Percentiles rank a stretch among this genome's conserved stretches.
Evolutionary conservation across 106 monocot genomes (phyloP).

Genomic region (Dendrobium officinale): DNA sequence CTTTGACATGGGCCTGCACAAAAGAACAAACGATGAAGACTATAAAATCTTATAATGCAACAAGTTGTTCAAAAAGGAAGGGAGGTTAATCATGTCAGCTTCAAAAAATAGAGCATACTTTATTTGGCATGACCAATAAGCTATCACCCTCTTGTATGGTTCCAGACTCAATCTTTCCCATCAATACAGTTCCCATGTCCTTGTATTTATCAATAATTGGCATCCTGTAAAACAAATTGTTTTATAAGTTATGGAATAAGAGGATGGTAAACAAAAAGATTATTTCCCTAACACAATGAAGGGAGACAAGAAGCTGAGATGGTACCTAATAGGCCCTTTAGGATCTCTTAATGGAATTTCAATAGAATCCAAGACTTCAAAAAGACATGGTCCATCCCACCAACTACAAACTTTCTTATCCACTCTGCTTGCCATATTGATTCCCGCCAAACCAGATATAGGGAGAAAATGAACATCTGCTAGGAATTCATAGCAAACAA

Average conservation of each 20-base stretch:
- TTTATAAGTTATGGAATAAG: background rate
- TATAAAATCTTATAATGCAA: background rate
- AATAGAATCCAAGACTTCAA: conserved; percentile 79
- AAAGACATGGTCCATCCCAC: conserved; percentile 91
- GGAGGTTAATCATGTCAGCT: background rate
- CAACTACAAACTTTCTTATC: conserved; percentile 71
- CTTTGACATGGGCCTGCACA: conserved; percentile 78
- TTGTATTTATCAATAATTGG: conserved; percentile 98
- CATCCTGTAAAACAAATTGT: conserved; percentile 44
- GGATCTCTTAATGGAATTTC: conserved; percentile 92
- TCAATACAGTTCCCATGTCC: conserved; percentile 96
- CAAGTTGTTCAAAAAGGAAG: background rate
- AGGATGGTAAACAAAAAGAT: background rate
- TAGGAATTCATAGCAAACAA: conserved; percentile 3
- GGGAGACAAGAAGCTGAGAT: background rate
- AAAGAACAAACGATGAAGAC: background rate
- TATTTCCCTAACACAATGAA: background rate
- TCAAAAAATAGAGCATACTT: conserved; percentile 26
- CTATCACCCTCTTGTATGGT: conserved; percentile 71
- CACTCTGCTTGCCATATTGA: conserved; percentile 58
- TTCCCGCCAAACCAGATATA: conserved; percentile 82
- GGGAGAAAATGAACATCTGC: conserved; percentile 97
- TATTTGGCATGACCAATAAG: conserved; percentile 93
- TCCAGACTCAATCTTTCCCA: conserved; percentile 99
- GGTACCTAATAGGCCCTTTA: conserved; percentile 65